Conservation (phyloP, 768 basidiomycete species). For the Boletus bicolor region DNA sequence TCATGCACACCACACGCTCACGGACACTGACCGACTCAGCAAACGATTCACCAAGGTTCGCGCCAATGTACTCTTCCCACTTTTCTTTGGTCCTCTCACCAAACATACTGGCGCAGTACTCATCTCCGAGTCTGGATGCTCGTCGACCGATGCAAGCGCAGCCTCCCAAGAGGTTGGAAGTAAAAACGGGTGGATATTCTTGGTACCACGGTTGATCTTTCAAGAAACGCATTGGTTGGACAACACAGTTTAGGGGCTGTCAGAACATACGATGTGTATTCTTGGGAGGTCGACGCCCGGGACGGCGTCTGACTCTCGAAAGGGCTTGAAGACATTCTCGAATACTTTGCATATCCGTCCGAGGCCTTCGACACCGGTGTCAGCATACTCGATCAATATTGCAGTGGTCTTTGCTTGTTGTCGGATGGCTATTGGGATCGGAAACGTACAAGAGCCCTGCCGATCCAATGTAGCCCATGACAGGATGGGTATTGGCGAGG, state of each 20-base stretch:
- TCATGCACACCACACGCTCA: not conserved
- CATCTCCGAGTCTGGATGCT: slow-evolving; percentile 6
- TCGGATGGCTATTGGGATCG: slow-evolving; percentile 12
- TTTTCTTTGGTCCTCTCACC: slow-evolving; percentile 81
- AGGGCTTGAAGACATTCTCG: slow-evolving; percentile 57
- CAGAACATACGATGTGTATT: slow-evolving; percentile 44
- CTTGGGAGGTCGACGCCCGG: slow-evolving; percentile 46
- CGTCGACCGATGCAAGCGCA: slow-evolving; percentile 20
- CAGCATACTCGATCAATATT: slow-evolving; percentile 54
- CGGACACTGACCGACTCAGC: slow-evolving; percentile 43
- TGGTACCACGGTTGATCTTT: slow-evolving; percentile 26
- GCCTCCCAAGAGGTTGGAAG: slow-evolving; percentile 37
- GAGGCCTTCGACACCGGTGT: slow-evolving; percentile 64
- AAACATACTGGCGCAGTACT: slow-evolving; percentile 45
- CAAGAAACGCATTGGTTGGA: slow-evolving; percentile 16
- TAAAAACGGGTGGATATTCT: slow-evolving; percentile 33
- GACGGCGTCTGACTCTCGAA: slow-evolving; percentile 28
- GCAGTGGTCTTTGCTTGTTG: slow-evolving; percentile 33
- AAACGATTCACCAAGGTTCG: slow-evolving; percentile 70
- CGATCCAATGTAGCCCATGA: slow-evolving; percentile 22
- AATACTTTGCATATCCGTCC: slow-evolving; percentile 61
- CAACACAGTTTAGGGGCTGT: not conserved
- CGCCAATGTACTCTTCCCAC: slow-evolving; percentile 89
- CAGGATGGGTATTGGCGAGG: slow-evolving; percentile 69
- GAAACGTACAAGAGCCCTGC: slow-evolving; percentile 12